Evolutionary conservation across 2,329 filamentous ascomycete species (phyloP).

Genomic region (Cordyceps fumosorosea): DNA sequence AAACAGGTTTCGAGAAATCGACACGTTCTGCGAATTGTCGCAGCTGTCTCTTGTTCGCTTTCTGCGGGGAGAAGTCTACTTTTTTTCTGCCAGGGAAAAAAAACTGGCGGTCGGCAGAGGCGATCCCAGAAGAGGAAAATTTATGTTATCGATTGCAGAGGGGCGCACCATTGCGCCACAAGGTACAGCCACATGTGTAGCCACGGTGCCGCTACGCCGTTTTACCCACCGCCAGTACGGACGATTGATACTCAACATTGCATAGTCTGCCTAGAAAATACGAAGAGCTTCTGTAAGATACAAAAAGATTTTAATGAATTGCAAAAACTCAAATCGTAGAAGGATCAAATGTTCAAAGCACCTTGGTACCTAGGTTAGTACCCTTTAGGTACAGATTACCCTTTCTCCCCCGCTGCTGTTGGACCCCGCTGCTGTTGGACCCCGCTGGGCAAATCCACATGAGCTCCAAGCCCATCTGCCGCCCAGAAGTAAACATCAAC

Average conservation of each 20-base stretch:
- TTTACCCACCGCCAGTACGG: too few species aligned
- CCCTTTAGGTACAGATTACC: neutral
- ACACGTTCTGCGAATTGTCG: neutral
- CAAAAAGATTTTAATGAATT: neutral
- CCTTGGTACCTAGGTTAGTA: neutral
- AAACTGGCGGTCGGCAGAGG: conserved; percentile 10
- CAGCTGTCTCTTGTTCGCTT: neutral
- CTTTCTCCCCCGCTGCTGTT: neutral
- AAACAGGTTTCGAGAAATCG: too few species aligned
- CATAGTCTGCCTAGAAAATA: too few species aligned
- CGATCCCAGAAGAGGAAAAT: conserved; percentile 15
- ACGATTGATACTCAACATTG: too few species aligned
- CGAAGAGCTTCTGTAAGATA: too few species aligned
- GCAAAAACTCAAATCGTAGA: neutral
- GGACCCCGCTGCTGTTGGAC: conserved; percentile 4
- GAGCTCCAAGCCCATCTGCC: neutral
- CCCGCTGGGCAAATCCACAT: conserved; percentile 4
- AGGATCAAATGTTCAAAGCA: neutral
- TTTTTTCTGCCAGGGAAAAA: conserved; percentile 6
- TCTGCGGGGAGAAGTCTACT: neutral
- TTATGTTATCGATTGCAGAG: conserved; percentile 27
- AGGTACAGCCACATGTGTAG: conserved; percentile 2
- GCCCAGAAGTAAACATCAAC: conserved; percentile 5
- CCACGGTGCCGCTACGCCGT: neutral
- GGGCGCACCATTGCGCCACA: conserved; percentile 11